Base-by-base conservation (phyloP, 2,329 filamentous ascomycete species). In the Rutstroemia sydowiana region DNA sequence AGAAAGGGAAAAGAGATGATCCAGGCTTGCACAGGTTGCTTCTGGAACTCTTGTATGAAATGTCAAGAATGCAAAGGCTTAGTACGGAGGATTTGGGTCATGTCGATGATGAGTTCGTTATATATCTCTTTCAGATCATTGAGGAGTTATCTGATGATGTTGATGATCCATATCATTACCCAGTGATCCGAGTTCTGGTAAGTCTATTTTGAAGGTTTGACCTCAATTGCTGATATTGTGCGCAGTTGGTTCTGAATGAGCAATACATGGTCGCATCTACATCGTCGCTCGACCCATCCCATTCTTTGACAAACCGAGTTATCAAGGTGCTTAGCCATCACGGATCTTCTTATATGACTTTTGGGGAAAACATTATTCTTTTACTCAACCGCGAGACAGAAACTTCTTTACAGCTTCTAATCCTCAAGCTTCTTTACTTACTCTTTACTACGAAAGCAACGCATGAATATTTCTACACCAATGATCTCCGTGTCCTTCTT, bases 401-500 rank as follows among this genome's bases (percentile, higher is more conserved):
- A 69, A 95, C 93, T 0, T 92, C 90, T 1, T 79, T 95, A 34
- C 95, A 98, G 69, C 77, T 98, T 23, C 78, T 98, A n/a, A 97
- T 97, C 54, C 76, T 98, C 39, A 98, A 98, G 70, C 80, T 96
- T 4, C 75, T 98, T 26, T 98, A 97, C 69, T 81, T 98, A 32
- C 78, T 98, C 9, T 98, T 98, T 70, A 95, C 91, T 4, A 97
- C 89, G 9, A 82, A 82, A 52, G 81, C 86, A 14, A 98, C 93
- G 0, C 89, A 93, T 68, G 93, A 98, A 70, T 98, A 97, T 70
- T 98, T 98, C 66, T 98, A 97, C 69, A 96, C 90, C 26, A 98
- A 98, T 66, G 93, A 98, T 65, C 76, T 98, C 28, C 87, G 89
- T 53, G 93, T 98, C 4, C 79, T 98, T 14, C 77, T 97, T 43